These are phyloP conservation scores for Tetrapisispora nanseiensis DNA, from an alignment of 805 yeast species.

Conservation along the genomic window DNA sequence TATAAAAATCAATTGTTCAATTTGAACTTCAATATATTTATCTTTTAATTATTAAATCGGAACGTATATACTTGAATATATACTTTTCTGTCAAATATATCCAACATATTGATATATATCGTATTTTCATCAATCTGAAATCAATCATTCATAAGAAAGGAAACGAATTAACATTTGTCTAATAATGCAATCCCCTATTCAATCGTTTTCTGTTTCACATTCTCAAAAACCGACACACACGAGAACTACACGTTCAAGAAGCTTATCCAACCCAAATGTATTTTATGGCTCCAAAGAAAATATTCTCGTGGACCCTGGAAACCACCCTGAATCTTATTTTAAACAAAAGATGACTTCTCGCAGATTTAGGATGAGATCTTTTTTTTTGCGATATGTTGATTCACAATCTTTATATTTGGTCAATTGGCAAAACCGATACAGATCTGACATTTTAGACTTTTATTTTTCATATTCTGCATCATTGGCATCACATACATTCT, in stretches of 20 bases:
- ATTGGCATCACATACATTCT: conserved; percentile 88
- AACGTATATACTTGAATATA: too few relatives aligned
- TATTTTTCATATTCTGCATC: conserved; percentile 85
- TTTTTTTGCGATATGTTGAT: conserved; percentile 46
- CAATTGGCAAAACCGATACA: conserved; percentile 40
- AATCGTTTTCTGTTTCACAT: too few relatives aligned
- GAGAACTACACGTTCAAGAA: conserved; percentile 1
- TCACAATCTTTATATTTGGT: conserved; percentile 56
- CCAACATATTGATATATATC: too few relatives aligned
- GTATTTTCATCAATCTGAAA: too few relatives aligned
- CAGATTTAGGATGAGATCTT: conserved; percentile 44
- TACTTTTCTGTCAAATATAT: too few relatives aligned
- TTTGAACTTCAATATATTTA: too few relatives aligned
- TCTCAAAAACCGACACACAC: too few relatives aligned
- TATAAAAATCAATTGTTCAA: too few relatives aligned
- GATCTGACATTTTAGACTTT: conserved; percentile 48
- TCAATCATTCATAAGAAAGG: too few relatives aligned
- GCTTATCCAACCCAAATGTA: conserved; percentile 13
- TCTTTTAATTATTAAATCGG: too few relatives aligned
- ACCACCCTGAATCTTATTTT: conserved; percentile 57
- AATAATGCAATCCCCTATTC: too few relatives aligned
- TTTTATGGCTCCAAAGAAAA: conserved; percentile 11
- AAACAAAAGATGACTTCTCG: conserved; percentile 42
- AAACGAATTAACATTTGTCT: too few relatives aligned
- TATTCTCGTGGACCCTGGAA: conserved; percentile 56